Evolutionary conservation across 2,329 filamentous ascomycete genomes (phyloP), one percentile per base, ranked within the genome.

Genomic region (Hypoxylon sp.): DNA sequence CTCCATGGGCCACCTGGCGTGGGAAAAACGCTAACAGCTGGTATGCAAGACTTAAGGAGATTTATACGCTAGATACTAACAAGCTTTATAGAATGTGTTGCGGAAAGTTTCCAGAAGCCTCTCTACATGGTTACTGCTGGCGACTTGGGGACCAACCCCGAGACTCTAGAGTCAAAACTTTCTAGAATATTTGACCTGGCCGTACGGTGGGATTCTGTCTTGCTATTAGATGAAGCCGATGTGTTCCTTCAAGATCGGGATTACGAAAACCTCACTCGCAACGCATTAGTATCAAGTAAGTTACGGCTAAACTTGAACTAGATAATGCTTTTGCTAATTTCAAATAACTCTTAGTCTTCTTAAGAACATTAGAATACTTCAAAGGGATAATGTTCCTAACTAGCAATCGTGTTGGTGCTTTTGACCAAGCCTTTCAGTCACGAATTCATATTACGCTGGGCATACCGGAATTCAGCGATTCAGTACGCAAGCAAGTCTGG

Each of bases 381-480:
- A 52, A 35, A 17, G 48, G 48, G 15, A 52, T 52, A 27, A 52
- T 52, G 48, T 52, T 52, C n/a, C 48, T 52, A 19, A 52, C 48
- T 2, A 52, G 48, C 29, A 52, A 52, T 27, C 27, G 48, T 19
- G 48, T 52, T 6, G 48, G 48, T 19, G 48, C 48, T 11, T 52
- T 52, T 8, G 48, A 52, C 29, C 48, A 52, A 32, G 48, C 48
- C 27, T 52, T 52, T 8, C 48, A 52, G 19, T 52, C 48, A n/a
- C 29, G 48, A 21, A 52, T 52, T 3, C 48, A 52, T 27, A 52
- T 52, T 15, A 52, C 48, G 7, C 48, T 32, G 1, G 48, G 48
- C 7, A 52, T 52, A 6, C 27, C 48, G 7, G 48, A 52, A 27
- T 52, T 52, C 29, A 52, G 29, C 27, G 48, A 52, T 4, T 35